Base-by-base conservation (phyloP, 83 land plant species). In the Isoetes engelmannii region DNA sequence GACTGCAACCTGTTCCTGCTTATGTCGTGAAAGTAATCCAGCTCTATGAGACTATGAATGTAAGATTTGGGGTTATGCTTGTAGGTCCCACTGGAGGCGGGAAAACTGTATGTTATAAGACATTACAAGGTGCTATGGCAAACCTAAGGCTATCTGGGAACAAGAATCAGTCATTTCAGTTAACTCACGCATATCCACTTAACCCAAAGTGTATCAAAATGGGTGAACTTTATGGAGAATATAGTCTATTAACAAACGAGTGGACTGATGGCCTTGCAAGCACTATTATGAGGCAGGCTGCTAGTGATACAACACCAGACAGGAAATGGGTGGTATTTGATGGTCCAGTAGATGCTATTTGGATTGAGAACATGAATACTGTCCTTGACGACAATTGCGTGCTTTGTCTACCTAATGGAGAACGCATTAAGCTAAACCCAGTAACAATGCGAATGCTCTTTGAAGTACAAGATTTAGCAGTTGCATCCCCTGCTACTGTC, bases 21-120 rank as follows among this genome's bases (percentile, higher is more conserved):
- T 77, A 47, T 72, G 61, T 77, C 28, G 60, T 77, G 3, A 77
- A 77, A 42, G 69, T 77, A 4, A 77, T 77, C 13, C 80, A 77
- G 47, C 53, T 77, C 7, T 77, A 73, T 67, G 80, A 77, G 50
- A 77, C 80, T 7, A 77, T 77, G 80, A 77, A 77, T 64, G 80
- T 77, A 5, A 64, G 80, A 54, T 77, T 77, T 58, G 80, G 80
- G 15, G 80, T 77, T 0, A 77, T 77, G 80, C 68, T 70, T 5
- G 80, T 77, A 21, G 80, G 80, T 59, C 80, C 80, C 0, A 77
- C 80, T 0, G 80, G 80, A 5, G 80, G 80, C 4, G 80, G 80
- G 4, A 77, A 76, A 77, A 77, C 80, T 3, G 43, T 63, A 1
- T 77, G 80, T 44, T 72, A 67, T 48, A 47, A 64, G 13, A 72